These are phyloP conservation scores for Didymella pinodella DNA, from an alignment of 2,329 filamentous ascomycete species.

Conservation along the genomic window DNA sequence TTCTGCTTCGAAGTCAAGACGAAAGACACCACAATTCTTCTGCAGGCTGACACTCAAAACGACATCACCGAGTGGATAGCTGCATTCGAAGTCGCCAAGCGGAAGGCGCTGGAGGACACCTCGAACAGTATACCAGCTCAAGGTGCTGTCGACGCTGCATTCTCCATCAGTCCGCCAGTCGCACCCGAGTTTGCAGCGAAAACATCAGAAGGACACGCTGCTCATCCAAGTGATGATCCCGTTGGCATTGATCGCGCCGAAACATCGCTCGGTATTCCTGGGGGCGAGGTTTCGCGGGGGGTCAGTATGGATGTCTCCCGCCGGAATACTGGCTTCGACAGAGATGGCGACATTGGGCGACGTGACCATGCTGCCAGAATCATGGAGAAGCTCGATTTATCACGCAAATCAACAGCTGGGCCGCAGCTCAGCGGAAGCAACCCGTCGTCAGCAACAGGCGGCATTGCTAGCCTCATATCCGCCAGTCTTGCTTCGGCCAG, in stretches of 20 bases:
- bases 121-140: slow-evolving; percentile 59
- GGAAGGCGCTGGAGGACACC: slow-evolving; percentile 82
- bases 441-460: slow-evolving; percentile 61
- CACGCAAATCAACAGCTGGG: slow-evolving; percentile 76
- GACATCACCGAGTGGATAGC: slow-evolving; percentile 96
- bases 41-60: slow-evolving; percentile 91
- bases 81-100: slow-evolving; percentile 92
- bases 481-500: slow-evolving; percentile 77
- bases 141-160: slow-evolving; percentile 73
- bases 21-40: slow-evolving; percentile 85
- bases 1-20: slow-evolving; percentile 99
- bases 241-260: slow-evolving; percentile 65
- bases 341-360: slow-evolving; percentile 74
- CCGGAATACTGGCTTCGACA: slow-evolving; percentile 60
- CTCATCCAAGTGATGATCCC: slow-evolving; percentile 63
- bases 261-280: slow-evolving; percentile 69
- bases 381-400: slow-evolving; percentile 90
- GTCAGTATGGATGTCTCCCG: slow-evolving; percentile 74
- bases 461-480: slow-evolving; percentile 85
- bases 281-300: slow-evolving; percentile 65
- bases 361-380: slow-evolving; percentile 86
- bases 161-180: slow-evolving; percentile 87
- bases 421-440: slow-evolving; percentile 53
- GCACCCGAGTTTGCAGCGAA: slow-evolving; percentile 91
- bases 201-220: slow-evolving; percentile 70